phyloP scores from a whole-genome alignment of 2,329 filamentous ascomycete species.

The Stenocarpella maydis region DNA sequence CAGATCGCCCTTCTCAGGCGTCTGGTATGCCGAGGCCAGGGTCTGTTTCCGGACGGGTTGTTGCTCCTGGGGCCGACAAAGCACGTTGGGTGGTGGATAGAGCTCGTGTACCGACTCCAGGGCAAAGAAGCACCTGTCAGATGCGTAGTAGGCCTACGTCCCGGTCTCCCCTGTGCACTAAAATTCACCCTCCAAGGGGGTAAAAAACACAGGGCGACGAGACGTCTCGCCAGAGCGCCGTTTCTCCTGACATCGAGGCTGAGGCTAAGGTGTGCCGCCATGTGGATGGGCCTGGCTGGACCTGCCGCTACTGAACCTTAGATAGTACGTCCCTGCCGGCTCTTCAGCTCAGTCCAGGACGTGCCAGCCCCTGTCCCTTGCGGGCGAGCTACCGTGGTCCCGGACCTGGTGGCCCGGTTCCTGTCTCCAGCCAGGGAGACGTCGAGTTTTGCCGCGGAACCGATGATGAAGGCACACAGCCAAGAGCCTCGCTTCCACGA shows the following conservation, averaged over 20 bases:
- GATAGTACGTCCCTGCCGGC: conserved; percentile 7
- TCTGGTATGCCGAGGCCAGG: conserved; percentile 12
- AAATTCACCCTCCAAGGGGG: neutral
- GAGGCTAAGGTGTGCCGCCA: conserved; percentile 24
- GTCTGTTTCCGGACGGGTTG: conserved; percentile 20
- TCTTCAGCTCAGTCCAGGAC: neutral
- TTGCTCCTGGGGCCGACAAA: neutral
- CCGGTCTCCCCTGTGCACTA: neutral
- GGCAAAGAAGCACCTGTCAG: neutral
- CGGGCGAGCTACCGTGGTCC: conserved; percentile 7
- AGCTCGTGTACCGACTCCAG: conserved; percentile 8
- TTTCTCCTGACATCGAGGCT: neutral
- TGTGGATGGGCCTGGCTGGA: conserved; percentile 25
- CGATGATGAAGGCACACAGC: conserved; percentile 12
- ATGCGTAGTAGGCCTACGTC: neutral
- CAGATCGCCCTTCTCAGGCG: conserved; percentile 23
- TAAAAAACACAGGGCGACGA: conserved; percentile 8
- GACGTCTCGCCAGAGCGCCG: neutral
- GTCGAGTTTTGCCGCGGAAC: conserved; percentile 18
- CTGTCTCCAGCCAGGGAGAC: neutral
- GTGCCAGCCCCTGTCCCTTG: conserved; percentile 17
- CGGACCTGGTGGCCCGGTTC: conserved; percentile 11
- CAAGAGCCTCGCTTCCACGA: conserved; percentile 23
- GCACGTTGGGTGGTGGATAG: neutral
- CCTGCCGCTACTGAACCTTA: conserved; percentile 22